phyloP scores from a whole-genome alignment of 768 basidiomycete genomes.

The Galerina marginata region DNA sequence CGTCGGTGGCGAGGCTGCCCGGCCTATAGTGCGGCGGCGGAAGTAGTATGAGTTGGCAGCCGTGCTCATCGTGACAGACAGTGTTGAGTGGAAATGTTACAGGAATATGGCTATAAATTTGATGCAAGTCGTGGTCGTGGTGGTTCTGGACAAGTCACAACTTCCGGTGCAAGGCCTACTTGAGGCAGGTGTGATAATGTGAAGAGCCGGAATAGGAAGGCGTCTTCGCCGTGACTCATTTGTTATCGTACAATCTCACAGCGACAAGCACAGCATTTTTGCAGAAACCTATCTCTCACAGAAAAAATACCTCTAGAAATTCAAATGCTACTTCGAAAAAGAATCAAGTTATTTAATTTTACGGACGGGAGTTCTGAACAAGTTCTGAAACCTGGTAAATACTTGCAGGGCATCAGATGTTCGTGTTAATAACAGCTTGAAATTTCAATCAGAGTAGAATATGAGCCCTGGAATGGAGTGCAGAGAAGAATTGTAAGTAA shows the following conservation, averaged over 20 bases:
- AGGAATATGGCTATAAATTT: background rate
- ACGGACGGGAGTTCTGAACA: too few species aligned
- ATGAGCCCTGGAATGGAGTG: too few species aligned
- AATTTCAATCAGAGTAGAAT: too few species aligned
- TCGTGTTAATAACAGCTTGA: too few species aligned
- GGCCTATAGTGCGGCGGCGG: conserved; percentile 76
- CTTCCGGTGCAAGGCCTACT: conserved; percentile 1
- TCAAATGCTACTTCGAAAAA: too few species aligned
- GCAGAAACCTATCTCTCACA: too few species aligned
- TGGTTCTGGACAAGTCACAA: conserved; percentile 7
- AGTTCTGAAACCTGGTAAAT: too few species aligned
- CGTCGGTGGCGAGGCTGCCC: conserved; percentile 83
- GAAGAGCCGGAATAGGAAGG: background rate
- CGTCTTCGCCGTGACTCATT: conserved; percentile 3
- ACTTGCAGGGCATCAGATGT: too few species aligned
- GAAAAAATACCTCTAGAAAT: too few species aligned
- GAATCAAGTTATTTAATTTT: too few species aligned
- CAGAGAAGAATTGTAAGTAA: too few species aligned
- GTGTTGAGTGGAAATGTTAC: conserved; percentile 3
- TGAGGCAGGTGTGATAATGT: conserved; percentile 11
- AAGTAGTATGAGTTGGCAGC: conserved; percentile 52
- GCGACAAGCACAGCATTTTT: background rate
- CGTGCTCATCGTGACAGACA: conserved; percentile 39
- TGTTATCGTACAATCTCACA: background rate
- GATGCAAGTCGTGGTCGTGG: conserved; percentile 9